Base-by-base conservation (phyloP, 768 basidiomycete genomes). In the Mycena leptocephala region DNA sequence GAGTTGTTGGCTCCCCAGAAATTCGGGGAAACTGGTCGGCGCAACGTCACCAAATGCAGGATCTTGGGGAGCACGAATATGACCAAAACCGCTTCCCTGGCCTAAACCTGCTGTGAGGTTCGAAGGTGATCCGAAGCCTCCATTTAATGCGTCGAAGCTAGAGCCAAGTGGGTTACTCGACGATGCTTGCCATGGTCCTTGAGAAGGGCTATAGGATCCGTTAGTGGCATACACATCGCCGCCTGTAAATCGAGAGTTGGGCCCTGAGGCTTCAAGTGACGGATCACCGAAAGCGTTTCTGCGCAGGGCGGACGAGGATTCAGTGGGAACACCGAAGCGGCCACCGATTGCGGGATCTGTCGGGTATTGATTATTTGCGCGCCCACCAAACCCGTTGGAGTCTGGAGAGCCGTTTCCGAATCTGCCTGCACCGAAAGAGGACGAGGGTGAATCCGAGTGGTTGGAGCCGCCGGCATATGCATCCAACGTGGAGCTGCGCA, bases 361-460 rank as follows among this genome's bases (percentile, higher is more conserved):
- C 74, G 87, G 87, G 35, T 85, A 81, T 41, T 84, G 83, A 46
- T 85, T 88, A 28, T 77, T 82, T 39, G 86, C 83, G 70, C 89
- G 88, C 28, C 90, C 88, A 66, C 88, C 89, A 77, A 94, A 91
- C 10, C 87, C 85, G 32, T 88, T 82, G n/a, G 91, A 89, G 83
- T 95, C 95, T 0, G 95, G 95, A 37, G 95, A 95, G 24, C 87
- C 89, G 76, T 92, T 91, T 56, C 90, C 88, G 81, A 94, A 93
- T 76, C 92, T 86, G 35, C 89, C 90, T 33, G 88, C 90, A 74
- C 93, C 90, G 53, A 95, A 89, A 5, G 94, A 94, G 2, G 95
- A 95, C 3, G 93, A 90, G 3, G 94, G 94, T 11, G 95, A 95
- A 74, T 94, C 93, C 20, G 93, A 90, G 37, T 89, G 86, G 80